Evolutionary conservation across 148 eudicot genomes (phyloP).

Genomic region (Camellia granthamiana): DNA sequence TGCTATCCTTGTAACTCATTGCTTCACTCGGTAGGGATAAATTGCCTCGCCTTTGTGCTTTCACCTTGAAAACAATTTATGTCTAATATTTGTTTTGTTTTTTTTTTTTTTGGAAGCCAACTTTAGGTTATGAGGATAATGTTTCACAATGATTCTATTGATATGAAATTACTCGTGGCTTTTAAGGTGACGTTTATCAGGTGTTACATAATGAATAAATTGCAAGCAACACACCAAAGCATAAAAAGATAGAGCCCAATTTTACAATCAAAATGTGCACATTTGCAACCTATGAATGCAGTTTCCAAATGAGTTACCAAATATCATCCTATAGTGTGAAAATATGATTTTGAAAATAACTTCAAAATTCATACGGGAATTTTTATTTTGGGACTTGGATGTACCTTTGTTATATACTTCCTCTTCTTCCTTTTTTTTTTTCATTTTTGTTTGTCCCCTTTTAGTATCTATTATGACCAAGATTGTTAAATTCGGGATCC

Average conservation of each 20-base stretch:
- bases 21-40: neutral
- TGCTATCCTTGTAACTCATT: neutral
- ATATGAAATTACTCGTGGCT: neutral
- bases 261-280: neutral
- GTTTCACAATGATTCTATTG: neutral
- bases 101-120: too few species aligned
- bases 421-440: neutral
- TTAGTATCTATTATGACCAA: too few species aligned
- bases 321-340: neutral
- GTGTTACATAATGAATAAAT: neutral
- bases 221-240: neutral
- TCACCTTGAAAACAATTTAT: neutral
- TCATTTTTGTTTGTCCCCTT: too few species aligned
- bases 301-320: neutral
- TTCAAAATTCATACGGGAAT: neutral
- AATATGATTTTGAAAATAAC: neutral
- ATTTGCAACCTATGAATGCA: neutral
- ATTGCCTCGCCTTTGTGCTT: neutral
- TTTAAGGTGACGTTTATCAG: neutral
- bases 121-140: too few species aligned
- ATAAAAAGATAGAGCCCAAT: neutral
- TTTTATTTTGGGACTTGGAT: neutral
- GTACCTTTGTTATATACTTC: neutral
- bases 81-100: neutral
- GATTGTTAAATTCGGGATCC: too few species aligned